Base-by-base conservation (phyloP, 2,329 filamentous ascomycete species). In the Xylariaceae sp. region DNA sequence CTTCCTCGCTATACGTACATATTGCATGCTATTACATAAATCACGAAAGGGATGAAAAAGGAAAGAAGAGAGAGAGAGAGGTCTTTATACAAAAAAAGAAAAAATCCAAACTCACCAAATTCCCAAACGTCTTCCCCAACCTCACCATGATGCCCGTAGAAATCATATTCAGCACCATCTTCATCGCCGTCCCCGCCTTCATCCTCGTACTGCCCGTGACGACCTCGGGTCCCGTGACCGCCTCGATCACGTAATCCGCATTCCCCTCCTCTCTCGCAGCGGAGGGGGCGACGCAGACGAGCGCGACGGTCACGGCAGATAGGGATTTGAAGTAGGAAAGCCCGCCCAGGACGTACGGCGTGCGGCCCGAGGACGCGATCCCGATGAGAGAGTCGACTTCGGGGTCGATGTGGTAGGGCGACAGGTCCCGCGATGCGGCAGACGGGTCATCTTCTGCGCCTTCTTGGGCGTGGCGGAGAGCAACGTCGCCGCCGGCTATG, bases 121-220 rank as follows among this genome's bases (percentile, higher is more conserved):
- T 44, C 13, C 42, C 31, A 9, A 41, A 44, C 2, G 38, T 44
- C 24, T 44, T 44, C n/a, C 42, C 42, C 11, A 44, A 38, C 31
- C 33, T 41, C 4, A 44, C 33, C 42, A 44, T 41, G 23, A 44
- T 38, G 9, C 42, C 42, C 11, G 42, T 44, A 18, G 37, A 41
- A 9, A 44, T 41, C 42, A 44, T 44, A 23, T 44, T 41, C 9
- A 44, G 17, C 5, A 44, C 21, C 12, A 44, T n/a, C 31, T 44
- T 44, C 3, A 38, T 44, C 32, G 34, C 42, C 23, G 38, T 44
- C 12, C 42, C 42, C 9, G 42, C 42, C 29, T 44, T 44, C 42
- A 44, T 44, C 23, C 42, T 44, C 12, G 42, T 44, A 18, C 42
- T 44, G 8, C 42, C 42, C 3, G 42, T 44, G 17, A 44, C 34